Evolutionary conservation across 2,329 filamentous ascomycete species (phyloP).

Genomic region (Emergomyces pasteurianus): DNA sequence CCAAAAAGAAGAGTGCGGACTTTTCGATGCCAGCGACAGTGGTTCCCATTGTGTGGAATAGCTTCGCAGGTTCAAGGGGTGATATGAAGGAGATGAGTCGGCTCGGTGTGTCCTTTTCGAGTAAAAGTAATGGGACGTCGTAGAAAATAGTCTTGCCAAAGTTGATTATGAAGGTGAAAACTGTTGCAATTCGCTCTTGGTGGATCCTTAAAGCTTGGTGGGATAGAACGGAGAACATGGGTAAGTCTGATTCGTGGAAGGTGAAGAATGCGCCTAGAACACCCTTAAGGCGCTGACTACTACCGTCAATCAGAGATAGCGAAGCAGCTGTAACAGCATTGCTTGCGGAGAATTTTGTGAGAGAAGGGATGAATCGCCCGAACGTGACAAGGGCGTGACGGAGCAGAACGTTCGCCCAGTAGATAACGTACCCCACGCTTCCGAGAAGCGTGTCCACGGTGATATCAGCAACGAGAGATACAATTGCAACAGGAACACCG

Average conservation of each 20-base stretch:
- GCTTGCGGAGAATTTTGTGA: conserved; percentile 24
- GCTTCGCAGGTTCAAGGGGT: not conserved
- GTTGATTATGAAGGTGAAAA: conserved; percentile 30
- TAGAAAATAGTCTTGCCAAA: conserved; percentile 32
- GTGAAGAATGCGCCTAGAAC: conserved; percentile 28
- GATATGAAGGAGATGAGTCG: not conserved
- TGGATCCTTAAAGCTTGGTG: conserved; percentile 56
- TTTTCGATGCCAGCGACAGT: conserved; percentile 13
- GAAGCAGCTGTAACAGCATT: conserved; percentile 30
- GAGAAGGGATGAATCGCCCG: conserved; percentile 22
- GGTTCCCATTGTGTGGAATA: not conserved
- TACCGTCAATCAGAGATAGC: conserved; percentile 31
- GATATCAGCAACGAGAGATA: conserved; percentile 65
- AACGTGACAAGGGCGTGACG: conserved; percentile 24
- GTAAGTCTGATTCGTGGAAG: conserved; percentile 49
- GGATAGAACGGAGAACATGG: conserved; percentile 64
- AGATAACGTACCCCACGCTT: conserved; percentile 42
- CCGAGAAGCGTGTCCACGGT: conserved; percentile 65
- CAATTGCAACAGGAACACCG: conserved; percentile 57
- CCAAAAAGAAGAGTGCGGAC: conserved; percentile 14
- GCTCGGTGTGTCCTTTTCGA: conserved; percentile 2
- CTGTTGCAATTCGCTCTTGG: conserved; percentile 40
- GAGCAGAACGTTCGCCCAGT: conserved; percentile 24
- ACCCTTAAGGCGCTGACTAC: conserved; percentile 27
- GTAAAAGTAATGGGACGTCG: conserved; percentile 23